Evolutionary conservation across 2,329 filamentous ascomycete species (phyloP), one percentile per base, ranked within the genome.

Genomic region (Aspergillus jensenii): DNA sequence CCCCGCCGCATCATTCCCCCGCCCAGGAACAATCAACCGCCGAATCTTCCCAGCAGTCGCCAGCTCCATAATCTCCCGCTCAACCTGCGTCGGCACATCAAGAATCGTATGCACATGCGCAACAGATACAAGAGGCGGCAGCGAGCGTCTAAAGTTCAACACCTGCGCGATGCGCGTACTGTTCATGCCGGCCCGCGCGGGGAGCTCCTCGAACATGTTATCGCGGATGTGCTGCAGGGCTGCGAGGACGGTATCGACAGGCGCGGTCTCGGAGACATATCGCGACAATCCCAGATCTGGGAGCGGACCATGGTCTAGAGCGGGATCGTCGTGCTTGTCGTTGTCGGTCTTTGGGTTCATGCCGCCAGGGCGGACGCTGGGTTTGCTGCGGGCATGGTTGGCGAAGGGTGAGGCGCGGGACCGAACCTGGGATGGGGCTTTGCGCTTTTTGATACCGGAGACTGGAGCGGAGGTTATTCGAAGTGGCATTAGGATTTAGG

Each of bases 81-180:
- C 86, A 0, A 81, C 83, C n/a, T 72, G 74, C 0, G 85, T 87
- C 5, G 84, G 80, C 2, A 82, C 82, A 21, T 76, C 72, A 39
- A 82, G 76, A 14, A 88, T 66, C 1, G 84, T 84, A 70, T 87
- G 83, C 0, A 88, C 73, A 71, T 88, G 85, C 17, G 84, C 82
- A 46, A 86, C 72, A 0, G 83, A 85, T 11, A 85, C 83, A 27
- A 87, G 77, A 0, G 83, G 82, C 12, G 86, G 84, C 46, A 88
- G 67, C 43, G 74, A 77, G 49, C 72, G 76, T 12, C 84, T 79
- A 59, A 82, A 80, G 52, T 86, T 85, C 51, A 88, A 71, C 2
- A 86, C 79, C 60, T 86, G 80, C 4, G 84, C 80, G 46, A 86
- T 86, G 9, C 82, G 79, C 8, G 79, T 82, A 59, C 83, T 85